Conservation (phyloP, 768 basidiomycete species). For the Pluteus cervinus region DNA sequence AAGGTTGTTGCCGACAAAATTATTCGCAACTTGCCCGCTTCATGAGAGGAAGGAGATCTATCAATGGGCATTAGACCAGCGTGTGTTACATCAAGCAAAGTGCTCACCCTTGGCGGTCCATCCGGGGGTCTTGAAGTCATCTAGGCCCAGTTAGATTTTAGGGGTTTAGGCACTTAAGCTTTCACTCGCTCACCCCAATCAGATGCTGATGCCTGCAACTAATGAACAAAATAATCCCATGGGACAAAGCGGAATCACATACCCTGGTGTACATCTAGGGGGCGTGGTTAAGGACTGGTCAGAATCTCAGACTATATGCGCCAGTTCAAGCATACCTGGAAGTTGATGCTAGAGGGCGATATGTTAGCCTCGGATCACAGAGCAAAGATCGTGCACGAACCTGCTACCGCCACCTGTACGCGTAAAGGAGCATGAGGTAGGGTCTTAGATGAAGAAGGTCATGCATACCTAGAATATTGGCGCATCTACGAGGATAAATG, state of each 20-base stretch:
- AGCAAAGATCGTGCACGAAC: slow-evolving; percentile 19
- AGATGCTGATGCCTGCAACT: slow-evolving; percentile 53
- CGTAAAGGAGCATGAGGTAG: neutral
- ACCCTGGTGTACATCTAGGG: slow-evolving; percentile 63
- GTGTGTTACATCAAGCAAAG: neutral
- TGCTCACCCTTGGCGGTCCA: slow-evolving; percentile 56
- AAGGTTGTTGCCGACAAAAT: neutral
- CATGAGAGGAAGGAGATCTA: slow-evolving; percentile 68
- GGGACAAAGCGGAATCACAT: slow-evolving; percentile 9
- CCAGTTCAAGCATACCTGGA: slow-evolving; percentile 41
- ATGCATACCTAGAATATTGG: slow-evolving; percentile 50
- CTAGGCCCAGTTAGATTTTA: slow-evolving; percentile 27
- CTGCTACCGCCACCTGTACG: slow-evolving; percentile 47
- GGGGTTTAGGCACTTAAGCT: neutral
- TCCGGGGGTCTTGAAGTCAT: slow-evolving; percentile 68
- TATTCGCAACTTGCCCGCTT: slow-evolving; percentile 39
- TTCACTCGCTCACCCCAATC: slow-evolving; percentile 49
- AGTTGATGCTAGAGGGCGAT: slow-evolving; percentile 63
- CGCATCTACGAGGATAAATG: slow-evolving; percentile 36
- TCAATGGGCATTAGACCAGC: slow-evolving; percentile 4
- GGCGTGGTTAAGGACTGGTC: neutral
- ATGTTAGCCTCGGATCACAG: neutral
- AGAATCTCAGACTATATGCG: neutral
- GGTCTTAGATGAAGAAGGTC: neutral
- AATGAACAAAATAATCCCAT: neutral